These are phyloP conservation scores for Eleusine indica DNA, from an alignment of 176 grass and related monocot species.

Conservation along the genomic window DNA sequence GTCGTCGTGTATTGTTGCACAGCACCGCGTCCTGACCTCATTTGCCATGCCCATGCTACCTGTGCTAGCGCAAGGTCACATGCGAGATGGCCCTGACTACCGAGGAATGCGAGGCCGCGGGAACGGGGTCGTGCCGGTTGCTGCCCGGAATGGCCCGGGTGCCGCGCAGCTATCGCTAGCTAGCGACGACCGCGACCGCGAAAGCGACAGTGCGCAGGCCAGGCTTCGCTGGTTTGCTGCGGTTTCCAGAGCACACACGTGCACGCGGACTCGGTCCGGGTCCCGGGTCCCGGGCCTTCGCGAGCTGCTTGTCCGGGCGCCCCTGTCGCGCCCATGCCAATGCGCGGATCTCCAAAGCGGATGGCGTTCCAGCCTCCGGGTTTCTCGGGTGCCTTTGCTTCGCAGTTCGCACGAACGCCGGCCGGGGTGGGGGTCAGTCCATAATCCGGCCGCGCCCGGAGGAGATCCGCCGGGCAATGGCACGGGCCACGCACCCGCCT, in stretches of 20 bases:
- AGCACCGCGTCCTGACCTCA: not conserved
- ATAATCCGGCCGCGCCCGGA: constrained; percentile 1
- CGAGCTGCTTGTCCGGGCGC: constrained; percentile 22
- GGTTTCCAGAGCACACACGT: not conserved
- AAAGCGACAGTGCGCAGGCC: constrained; percentile 14
- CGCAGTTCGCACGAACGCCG: not conserved
- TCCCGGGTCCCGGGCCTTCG: not conserved
- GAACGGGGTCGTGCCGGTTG: not conserved
- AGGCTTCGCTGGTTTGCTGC: not conserved
- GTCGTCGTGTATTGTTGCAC: not conserved
- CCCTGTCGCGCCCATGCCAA: not conserved
- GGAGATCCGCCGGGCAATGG: constrained; percentile 22
- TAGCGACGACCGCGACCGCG: not conserved
- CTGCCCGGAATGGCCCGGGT: not conserved
- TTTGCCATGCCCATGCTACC: not conserved
- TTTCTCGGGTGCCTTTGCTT: not conserved
- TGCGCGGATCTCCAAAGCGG: constrained; percentile 38
- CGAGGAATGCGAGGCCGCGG: not conserved
- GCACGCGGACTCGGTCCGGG: not conserved
- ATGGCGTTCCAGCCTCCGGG: not conserved
- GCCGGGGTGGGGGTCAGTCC: not conserved
- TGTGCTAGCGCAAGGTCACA: not conserved
- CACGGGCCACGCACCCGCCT: not conserved
- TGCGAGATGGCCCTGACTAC: not conserved
- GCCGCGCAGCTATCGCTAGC: not conserved